A percentile compares a stretch with the other conserved stretches of the same genome.
phyloP scores from a whole-genome alignment of 768 basidiomycete genomes.

The Podaxis rugospora region DNA sequence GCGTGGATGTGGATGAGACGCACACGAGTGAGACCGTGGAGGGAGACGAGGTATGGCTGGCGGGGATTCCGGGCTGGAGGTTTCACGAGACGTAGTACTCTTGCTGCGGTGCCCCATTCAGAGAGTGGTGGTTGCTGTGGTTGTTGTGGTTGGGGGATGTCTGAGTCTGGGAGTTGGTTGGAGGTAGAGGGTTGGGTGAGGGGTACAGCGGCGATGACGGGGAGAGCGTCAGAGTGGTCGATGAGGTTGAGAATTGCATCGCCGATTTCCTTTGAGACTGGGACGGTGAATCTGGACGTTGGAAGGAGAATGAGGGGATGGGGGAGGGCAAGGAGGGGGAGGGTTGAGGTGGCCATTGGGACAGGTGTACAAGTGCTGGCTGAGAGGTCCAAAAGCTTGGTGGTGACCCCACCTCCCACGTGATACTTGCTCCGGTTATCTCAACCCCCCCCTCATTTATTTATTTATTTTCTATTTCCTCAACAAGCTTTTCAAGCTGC shows the following conservation, averaged over 20 bases:
- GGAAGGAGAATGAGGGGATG: slow-evolving; percentile 76
- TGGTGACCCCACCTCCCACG: not conserved
- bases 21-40: slow-evolving; percentile 69
- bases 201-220: slow-evolving; percentile 67
- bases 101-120: slow-evolving; percentile 67
- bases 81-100: slow-evolving; percentile 64
- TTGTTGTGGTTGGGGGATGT: not conserved
- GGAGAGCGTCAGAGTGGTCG: slow-evolving; percentile 65
- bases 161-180: not conserved
- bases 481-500: not conserved
- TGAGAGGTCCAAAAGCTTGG: no score
- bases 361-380: not conserved
- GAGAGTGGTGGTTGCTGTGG: slow-evolving; percentile 22
- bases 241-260: slow-evolving; percentile 64
- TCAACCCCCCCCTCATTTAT: not conserved
- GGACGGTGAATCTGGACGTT: slow-evolving; percentile 62
- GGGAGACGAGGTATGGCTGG: slow-evolving; percentile 63
- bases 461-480: not conserved
- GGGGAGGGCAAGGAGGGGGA: slow-evolving; percentile 67
- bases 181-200: slow-evolving; percentile 26
- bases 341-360: slow-evolving; percentile 40
- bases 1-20: slow-evolving; percentile 37
- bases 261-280: slow-evolving; percentile 57
- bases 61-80: slow-evolving; percentile 50
- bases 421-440: not conserved